Percentiles rank a stretch among this genome's conserved stretches.
These are phyloP conservation scores for Quercus berberidifolia DNA, from an alignment of 306 rosid genomes.

Conservation along the genomic window DNA sequence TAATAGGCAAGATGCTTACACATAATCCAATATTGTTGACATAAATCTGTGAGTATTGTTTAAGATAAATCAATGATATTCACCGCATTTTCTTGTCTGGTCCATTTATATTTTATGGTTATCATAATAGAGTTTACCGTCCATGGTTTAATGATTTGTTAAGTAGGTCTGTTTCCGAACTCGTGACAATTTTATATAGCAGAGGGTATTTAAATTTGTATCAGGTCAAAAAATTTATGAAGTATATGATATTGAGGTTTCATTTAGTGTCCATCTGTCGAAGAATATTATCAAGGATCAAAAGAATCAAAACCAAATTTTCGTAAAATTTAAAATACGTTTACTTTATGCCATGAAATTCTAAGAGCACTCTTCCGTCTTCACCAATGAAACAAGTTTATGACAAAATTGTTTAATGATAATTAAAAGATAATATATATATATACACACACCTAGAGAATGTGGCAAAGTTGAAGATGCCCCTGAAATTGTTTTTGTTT, in stretches of 20 bases:
- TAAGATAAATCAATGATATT: background rate
- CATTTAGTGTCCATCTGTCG: background rate
- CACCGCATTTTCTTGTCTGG: background rate
- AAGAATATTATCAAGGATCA: background rate
- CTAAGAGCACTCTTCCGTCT: too few species aligned
- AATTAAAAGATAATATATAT: too few species aligned
- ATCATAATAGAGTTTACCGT: background rate
- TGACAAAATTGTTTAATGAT: too few species aligned
- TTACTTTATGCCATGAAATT: too few species aligned
- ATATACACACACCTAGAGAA: too few species aligned
- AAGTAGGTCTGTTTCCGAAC: background rate
- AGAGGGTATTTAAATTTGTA: background rate
- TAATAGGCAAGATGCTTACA: slow-evolving; percentile 4
- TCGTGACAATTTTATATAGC: background rate
- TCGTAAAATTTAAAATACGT: background rate
- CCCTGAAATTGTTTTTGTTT: too few species aligned
- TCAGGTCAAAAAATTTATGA: background rate
- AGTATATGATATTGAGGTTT: background rate
- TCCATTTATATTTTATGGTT: background rate
- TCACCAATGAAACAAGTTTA: too few species aligned
- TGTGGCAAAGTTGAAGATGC: too few species aligned
- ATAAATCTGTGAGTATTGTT: background rate
- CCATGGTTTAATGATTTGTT: background rate
- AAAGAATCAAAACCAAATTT: background rate
- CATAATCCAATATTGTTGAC: background rate